Evolutionary conservation across 495 filamentous ascomycete genomes (phyloP), one percentile per base, ranked within the genome.

Genomic region (Daldinia grandis): DNA sequence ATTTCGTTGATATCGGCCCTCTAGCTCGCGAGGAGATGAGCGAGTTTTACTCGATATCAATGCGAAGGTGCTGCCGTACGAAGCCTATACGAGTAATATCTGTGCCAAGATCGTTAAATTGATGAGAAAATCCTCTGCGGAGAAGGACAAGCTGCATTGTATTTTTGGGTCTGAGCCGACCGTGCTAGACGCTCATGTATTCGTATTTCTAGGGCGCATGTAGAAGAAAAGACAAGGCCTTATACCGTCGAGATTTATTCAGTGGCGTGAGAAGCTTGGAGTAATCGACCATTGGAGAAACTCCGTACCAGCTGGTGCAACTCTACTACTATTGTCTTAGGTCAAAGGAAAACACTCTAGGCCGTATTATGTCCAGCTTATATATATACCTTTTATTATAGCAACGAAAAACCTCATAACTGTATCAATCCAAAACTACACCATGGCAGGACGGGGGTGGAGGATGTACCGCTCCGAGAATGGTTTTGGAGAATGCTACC

Each of bases 11-110:
- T 15, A 56, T 56, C 10, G 14, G 33, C 30, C 33, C 8, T 27
- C 1, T 19, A 5, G 37, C n/a, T 17, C 61, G 61, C 25, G 61
- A 64, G 50, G 35, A 64, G 27, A 55, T 64, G 61, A 64, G 50
- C 37, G 50, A 64, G 14, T 56, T 51, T 12, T 64, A 55, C 61
- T 56, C 47, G 56, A 64, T 9, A 17, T 47, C 50, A 56, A 64
- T n/a, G 25, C 50, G 44, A 64, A 56, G 50, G 61, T 5, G 5
- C 24, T 3, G 30, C 42, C 14, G 31, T 50, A 25, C n/a, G 59
- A 62, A 54, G 15, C 28, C 21, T 47, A 47, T 9, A 54, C 59
- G 19, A 47, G 59, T 17, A 17, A 12, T 1, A 53, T 62, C 40
- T 62, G 59, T 21, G 31, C 59, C 15, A 62, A 62, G 14, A 28